phyloP scores from a whole-genome alignment of 805 yeast genomes.

The Grigorovia humatica region DNA sequence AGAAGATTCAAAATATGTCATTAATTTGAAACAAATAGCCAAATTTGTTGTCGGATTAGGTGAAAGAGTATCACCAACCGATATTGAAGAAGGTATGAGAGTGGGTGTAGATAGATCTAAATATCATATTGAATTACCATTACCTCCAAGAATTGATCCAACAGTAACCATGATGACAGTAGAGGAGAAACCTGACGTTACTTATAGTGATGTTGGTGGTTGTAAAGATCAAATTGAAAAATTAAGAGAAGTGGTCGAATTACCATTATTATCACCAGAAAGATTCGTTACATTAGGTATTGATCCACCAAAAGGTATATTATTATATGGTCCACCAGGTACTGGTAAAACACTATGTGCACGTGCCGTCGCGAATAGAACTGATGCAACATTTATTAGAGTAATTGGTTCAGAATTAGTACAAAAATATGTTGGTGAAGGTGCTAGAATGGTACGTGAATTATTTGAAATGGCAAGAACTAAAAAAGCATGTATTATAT shows the following conservation, averaged over 20 bases:
- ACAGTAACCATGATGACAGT: conserved; percentile 97
- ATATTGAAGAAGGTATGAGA: conserved; percentile 98
- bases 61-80: conserved; percentile 95
- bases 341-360: conserved; percentile 91
- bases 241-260: conserved; percentile 88
- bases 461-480: conserved; percentile 94
- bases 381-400: conserved; percentile 91
- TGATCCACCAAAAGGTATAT: conserved; percentile 94
- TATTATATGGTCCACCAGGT: conserved; percentile 93
- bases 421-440: conserved; percentile 95
- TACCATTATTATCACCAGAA: conserved; percentile 94
- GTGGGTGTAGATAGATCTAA: conserved; percentile 98
- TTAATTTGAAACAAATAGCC: conserved; percentile 95
- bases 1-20: conserved; percentile 84
- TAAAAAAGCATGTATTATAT: conserved; percentile 91
- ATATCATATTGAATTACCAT: conserved; percentile 91
- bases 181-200: conserved; percentile 94
- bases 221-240: conserved; percentile 91
- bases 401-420: conserved; percentile 93
- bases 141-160: conserved; percentile 99
- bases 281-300: conserved; percentile 87
- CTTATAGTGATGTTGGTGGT: conserved; percentile 98
- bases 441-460: conserved; percentile 94
- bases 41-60: conserved; percentile 95
- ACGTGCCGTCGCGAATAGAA: conserved; percentile 95